These are phyloP conservation scores for Suillus cothurnatus DNA, from an alignment of 768 basidiomycete species.

Conservation along the genomic window DNA sequence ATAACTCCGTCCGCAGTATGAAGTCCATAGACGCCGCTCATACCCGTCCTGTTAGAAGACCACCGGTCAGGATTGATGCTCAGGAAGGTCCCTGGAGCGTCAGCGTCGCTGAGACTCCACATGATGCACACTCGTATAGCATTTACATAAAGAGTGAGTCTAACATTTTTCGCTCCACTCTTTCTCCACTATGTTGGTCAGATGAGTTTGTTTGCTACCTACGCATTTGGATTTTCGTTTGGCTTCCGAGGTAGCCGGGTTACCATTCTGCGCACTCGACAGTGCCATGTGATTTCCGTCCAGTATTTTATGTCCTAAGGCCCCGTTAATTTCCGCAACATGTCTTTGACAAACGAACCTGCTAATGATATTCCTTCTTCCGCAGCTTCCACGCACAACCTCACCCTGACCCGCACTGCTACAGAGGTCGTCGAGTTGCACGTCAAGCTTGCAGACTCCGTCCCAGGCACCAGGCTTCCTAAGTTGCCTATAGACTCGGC, in stretches of 20 bases:
- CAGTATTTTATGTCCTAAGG: conserved; percentile 14
- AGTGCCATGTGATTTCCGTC: conserved; percentile 17
- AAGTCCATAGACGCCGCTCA: conserved; percentile 45
- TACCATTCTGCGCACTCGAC: conserved; percentile 20
- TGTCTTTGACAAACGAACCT: conserved; percentile 19
- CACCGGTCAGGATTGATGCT: conserved; percentile 63
- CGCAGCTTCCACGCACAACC: conserved; percentile 85
- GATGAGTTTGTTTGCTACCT: conserved; percentile 19
- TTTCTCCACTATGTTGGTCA: conserved; percentile 19
- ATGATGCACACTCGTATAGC: conserved; percentile 68
- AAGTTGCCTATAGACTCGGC: conserved; percentile 59
- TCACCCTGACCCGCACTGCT: conserved; percentile 80
- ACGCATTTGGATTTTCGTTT: conserved; percentile 22
- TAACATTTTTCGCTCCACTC: conserved; percentile 23
- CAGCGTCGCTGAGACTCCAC: conserved; percentile 83
- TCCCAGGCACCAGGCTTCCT: conserved; percentile 60
- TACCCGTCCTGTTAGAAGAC: conserved; percentile 45
- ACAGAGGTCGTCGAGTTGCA: conserved; percentile 83
- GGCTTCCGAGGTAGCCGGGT: conserved; percentile 30
- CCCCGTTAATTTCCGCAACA: conserved; percentile 16
- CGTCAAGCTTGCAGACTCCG: conserved; percentile 69
- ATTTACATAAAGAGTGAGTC: conserved; percentile 89
- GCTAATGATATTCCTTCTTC: conserved; percentile 32
- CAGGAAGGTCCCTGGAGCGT: conserved; percentile 88
- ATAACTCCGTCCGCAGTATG: conserved; percentile 40